A percentile compares a stretch with the other conserved stretches of the same genome.
Evolutionary conservation across 305 asterid genomes (phyloP).

Genomic region (Fraxinus greggii): DNA sequence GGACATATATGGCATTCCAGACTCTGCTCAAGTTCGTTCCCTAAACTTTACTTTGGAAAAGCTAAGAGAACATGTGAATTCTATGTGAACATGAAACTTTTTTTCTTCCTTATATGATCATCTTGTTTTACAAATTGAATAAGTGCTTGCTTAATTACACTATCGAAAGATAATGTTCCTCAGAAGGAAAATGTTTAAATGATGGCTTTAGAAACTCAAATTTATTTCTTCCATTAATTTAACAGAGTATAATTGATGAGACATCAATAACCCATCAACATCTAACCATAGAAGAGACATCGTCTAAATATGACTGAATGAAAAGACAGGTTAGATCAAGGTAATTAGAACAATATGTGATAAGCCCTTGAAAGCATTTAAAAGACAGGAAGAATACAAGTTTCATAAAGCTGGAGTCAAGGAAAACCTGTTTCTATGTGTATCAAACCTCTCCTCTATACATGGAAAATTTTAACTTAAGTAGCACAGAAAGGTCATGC

Average conservation of each 20-base stretch:
- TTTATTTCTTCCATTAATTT: neutral
- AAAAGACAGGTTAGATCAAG: neutral
- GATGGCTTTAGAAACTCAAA: neutral
- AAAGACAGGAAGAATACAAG: neutral
- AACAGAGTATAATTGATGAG: neutral
- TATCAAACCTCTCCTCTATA: neutral
- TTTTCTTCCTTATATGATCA: neutral
- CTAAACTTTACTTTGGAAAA: neutral
- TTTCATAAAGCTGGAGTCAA: neutral
- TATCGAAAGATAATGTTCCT: neutral
- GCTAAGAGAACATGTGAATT: neutral
- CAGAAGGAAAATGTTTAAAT: neutral
- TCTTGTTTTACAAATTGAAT: neutral
- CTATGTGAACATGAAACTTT: neutral
- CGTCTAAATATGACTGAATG: slow-evolving; percentile 14
- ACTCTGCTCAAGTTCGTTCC: slow-evolving; percentile 4
- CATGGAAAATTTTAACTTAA: neutral
- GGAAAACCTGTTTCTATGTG: neutral
- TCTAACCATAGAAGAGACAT: neutral
- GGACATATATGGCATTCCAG: neutral
- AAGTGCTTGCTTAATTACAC: neutral
- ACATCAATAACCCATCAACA: slow-evolving; percentile 11
- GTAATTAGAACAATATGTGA: neutral
- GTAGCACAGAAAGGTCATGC: neutral
- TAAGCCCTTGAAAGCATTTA: neutral